A percentile compares a stretch with the other conserved stretches of the same genome.
Conservation (phyloP, 176 grass and related monocot genomes). For the Musa beccarii region DNA sequence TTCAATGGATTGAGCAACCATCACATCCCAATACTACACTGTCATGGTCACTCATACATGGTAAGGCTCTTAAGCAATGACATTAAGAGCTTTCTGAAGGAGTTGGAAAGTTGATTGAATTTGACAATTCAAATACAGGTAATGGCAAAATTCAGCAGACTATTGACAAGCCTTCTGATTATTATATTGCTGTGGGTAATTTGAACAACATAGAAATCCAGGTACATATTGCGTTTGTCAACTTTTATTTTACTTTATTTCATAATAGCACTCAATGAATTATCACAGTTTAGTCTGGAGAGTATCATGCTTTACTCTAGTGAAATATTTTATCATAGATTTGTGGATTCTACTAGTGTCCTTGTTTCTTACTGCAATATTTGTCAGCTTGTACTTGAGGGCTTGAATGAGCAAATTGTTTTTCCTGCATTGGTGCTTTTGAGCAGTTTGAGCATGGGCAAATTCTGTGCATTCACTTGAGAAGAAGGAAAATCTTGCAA, state of each 20-base stretch:
- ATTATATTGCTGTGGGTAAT: slow-evolving; percentile 53
- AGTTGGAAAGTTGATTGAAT: background rate
- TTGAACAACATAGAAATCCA: slow-evolving; percentile 27
- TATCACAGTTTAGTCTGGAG: background rate
- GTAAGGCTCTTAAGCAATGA: slow-evolving; percentile 20
- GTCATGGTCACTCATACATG: slow-evolving; percentile 34
- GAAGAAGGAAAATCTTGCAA: too few relatives aligned
- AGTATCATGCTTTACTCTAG: background rate
- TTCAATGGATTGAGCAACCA: slow-evolving; percentile 44
- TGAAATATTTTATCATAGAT: background rate
- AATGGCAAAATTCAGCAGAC: slow-evolving; percentile 35
- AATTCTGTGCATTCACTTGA: too few relatives aligned
- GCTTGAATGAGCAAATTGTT: too few relatives aligned
- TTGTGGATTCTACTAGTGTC: background rate
- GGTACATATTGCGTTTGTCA: slow-evolving; percentile 5
- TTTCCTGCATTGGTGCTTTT: too few relatives aligned
- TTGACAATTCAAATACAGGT: slow-evolving; percentile 28
- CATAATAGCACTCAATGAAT: background rate
- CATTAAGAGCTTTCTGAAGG: background rate
- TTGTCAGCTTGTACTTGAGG: too few relatives aligned
- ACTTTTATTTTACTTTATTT: background rate
- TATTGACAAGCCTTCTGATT: slow-evolving; percentile 32
- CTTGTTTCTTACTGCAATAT: background rate
- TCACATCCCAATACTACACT: slow-evolving; percentile 33
- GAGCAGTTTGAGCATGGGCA: too few relatives aligned